These are phyloP conservation scores for Ustilago esculenta DNA, from an alignment of 1,284 basidiomycete genomes.

Conservation along the genomic window DNA sequence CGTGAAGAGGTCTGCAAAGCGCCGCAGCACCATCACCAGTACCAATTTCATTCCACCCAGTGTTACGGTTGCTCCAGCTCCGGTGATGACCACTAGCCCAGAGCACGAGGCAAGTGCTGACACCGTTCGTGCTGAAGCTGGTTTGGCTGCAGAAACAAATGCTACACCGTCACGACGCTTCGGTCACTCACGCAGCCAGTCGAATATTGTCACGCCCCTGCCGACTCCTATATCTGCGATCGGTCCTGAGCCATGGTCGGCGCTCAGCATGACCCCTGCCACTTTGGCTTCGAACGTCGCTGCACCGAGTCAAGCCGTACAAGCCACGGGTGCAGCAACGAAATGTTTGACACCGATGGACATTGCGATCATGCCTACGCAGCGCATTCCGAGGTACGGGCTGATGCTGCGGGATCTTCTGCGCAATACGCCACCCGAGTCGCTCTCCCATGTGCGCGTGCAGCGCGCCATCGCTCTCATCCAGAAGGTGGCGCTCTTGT, in stretches of 20 bases:
- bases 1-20: constrained; percentile 18
- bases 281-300: not conserved
- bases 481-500: constrained; percentile 32
- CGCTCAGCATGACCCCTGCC: constrained; percentile 4
- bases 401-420: constrained; percentile 59
- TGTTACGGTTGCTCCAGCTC: constrained; percentile 7
- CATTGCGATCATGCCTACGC: constrained; percentile 64
- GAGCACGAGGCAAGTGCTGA: constrained; percentile 8
- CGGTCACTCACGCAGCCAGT: constrained; percentile 33
- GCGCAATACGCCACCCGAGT: constrained; percentile 54
- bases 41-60: constrained; percentile 21
- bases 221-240: constrained; percentile 10
- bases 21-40: constrained; percentile 41
- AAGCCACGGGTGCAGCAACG: not conserved
- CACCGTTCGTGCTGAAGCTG: too few relatives aligned
- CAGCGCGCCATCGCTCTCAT: constrained; percentile 42
- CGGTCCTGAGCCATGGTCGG: constrained; percentile 7
- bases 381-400: constrained; percentile 58
- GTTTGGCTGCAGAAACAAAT: not conserved
- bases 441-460: constrained; percentile 48
- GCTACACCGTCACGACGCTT: constrained; percentile 3
- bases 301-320: too few relatives aligned
- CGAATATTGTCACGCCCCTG: constrained; percentile 20
- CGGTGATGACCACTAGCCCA: constrained; percentile 8
- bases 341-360: constrained; percentile 60